Conservation (phyloP, 1,284 basidiomycete species). For the Pseudozyma pruni region DNA sequence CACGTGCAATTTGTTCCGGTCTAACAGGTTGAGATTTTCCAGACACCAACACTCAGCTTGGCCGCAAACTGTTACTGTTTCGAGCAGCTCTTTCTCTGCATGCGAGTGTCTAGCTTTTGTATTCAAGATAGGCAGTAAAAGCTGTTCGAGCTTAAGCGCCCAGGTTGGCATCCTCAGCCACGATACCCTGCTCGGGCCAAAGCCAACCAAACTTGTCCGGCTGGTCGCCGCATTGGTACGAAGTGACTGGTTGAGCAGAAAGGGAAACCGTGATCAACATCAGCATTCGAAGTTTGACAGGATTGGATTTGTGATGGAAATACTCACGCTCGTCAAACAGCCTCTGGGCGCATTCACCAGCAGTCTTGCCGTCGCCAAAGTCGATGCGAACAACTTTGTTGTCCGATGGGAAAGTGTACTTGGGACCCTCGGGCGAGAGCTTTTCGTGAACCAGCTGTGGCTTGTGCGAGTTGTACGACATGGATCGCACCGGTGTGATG, state of each 20-base stretch:
- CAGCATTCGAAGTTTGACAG: constrained; percentile 12
- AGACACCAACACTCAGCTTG: not conserved
- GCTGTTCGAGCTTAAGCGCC: not conserved
- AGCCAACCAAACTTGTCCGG: constrained; percentile 63
- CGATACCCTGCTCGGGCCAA: constrained; percentile 66
- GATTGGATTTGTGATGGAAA: too few species aligned
- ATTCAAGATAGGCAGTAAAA: too few species aligned
- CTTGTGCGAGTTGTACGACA: constrained; percentile 64
- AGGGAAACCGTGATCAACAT: constrained; percentile 17
- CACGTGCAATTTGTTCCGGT: not conserved
- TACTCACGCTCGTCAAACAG: constrained; percentile 53
- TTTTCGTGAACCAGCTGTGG: constrained; percentile 44
- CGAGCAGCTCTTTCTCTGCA: too few species aligned
- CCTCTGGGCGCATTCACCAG: constrained; percentile 53
- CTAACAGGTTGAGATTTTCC: not conserved
- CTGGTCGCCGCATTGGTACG: constrained; percentile 58
- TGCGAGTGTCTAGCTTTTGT: too few species aligned
- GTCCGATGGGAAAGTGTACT: constrained; percentile 43
- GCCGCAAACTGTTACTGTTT: too few species aligned
- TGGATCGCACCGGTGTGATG: constrained; percentile 67
- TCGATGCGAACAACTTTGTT: constrained; percentile 58
- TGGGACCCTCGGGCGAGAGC: constrained; percentile 44
- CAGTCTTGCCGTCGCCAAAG: constrained; percentile 67
- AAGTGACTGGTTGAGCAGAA: constrained; percentile 44
- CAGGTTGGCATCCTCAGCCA: constrained; percentile 52